These are phyloP conservation scores for Saccharomyces jurei DNA, from an alignment of 805 yeast genomes.

Conservation along the genomic window DNA sequence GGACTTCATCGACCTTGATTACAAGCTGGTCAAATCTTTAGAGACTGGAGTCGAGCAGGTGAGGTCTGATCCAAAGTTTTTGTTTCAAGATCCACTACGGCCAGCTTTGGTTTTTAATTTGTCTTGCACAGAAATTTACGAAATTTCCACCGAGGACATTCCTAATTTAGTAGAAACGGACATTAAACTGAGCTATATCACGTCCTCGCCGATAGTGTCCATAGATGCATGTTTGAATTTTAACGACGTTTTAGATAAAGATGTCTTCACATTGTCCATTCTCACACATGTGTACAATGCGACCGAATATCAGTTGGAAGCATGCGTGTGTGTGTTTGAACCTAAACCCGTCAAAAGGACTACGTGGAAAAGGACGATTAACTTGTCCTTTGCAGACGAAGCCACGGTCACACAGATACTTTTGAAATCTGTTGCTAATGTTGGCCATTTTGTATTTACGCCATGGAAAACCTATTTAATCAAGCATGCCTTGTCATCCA, in stretches of 20 bases:
- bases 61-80: background rate
- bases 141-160: background rate
- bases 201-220: background rate
- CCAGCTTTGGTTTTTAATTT: background rate
- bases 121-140: background rate
- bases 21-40: constrained; percentile 9
- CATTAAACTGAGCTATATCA: background rate
- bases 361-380: background rate
- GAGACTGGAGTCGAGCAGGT: constrained; percentile 4
- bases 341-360: background rate
- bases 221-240: background rate
- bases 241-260: background rate
- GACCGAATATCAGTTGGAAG: background rate
- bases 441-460: background rate
- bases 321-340: background rate
- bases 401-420: background rate
- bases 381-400: background rate
- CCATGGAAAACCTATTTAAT: background rate
- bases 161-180: background rate
- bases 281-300: background rate
- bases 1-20: constrained; percentile 7
- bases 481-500: background rate
- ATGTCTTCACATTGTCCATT: background rate
- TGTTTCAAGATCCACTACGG: background rate
- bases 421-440: background rate